Evolutionary conservation across 371 early-diverging fungal genomes (phyloP), one percentile per base, ranked within the genome.

Genomic region (Rhizopus arrhizus): DNA sequence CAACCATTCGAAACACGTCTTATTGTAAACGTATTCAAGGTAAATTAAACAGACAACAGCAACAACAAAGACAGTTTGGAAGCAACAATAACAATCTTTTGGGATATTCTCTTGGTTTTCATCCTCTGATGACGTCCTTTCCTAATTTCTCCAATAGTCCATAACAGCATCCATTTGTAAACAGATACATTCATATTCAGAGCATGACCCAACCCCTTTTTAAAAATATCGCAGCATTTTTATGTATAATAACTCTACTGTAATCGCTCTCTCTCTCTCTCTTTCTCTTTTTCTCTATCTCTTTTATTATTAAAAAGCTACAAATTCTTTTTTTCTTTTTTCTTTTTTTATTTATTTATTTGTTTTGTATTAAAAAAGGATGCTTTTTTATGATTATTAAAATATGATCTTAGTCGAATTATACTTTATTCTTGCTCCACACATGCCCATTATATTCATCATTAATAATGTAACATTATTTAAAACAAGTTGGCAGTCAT

Each of bases 11-110:
- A 58, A 89, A 89, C 64, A 92, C 93, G 0, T 91, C 93, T 8
- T 91, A 94, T 62, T 94, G 94, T 56, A 92, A 91, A 70, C 92
- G 94, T 47, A 91, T 93, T 51, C 89, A 88, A 68, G 83, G 83
- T 71, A 94, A 93, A 79, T 77, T 94, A 31, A 81, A 82, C 54
- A 79, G 86, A 33, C 87, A 87, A 13, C 82, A 81, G 42, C 75
- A 75, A 13, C 54, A 47, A 11, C 52, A 10, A 51, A 36, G 52
- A 22, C 52, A 15, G 29, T 48, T 29, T 48, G 43, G 8, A 13
- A 5, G 13, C 5, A 15, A 15, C 2, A 48, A 48, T 12, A 29
- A 22, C 28, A 7, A 7, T n/a, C 16, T 48, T 12, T 15, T 48
- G 29, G 48, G 48, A 5, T 48, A 48, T 48, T 48, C 48, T 48